Base-by-base conservation (phyloP, 495 filamentous ascomycete species). In the Bacidia gigantensis region DNA sequence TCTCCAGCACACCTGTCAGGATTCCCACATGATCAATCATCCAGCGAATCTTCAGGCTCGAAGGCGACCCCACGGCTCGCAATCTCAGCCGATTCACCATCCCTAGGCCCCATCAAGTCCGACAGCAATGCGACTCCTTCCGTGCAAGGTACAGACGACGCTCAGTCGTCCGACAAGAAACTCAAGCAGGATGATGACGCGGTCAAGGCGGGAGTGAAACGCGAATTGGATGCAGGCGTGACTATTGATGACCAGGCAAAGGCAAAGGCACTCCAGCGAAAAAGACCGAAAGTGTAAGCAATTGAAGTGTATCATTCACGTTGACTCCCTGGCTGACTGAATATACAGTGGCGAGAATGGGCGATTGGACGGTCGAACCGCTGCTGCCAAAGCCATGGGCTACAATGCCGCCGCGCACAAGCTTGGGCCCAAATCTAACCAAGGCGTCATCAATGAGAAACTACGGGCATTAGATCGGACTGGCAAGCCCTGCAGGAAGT, bases 401-500 rank as follows among this genome's bases (percentile, higher is more conserved):
- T 23, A 48, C 60, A 49, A 55, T 56, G 42, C 47, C 38, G 55
- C 74, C 18, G 64, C 75, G 40, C 86, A 87, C 61, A 93, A 92
- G 64, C 83, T 97, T 20, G 90, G 90, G 11, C 92, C 92, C 47
- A 98, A 97, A 69, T 90, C 92, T 41, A 98, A 97, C 67, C 87
- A 92, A 60, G 92, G 92, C 52, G 90, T 90, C 51, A 98, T 98
- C 72, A 98, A 98, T 62, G 92, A 93, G 46, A 85, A 87, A 50
- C 81, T 98, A 26, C 86, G 92, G 46, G 93, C 92, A 3, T 80
- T 98, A 41, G 92, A 98, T 65, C 82, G 90, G 38, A 83, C 81
- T 0, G 87, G 89, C 44, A 82, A 89, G 54, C 87, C 90, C 1
- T 96, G 90, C 62, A 84, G 93, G 52, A 89, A 82, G 62, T 98